Evolutionary conservation across 805 yeast species (phyloP).

Genomic region (Barnettozyma pratensis): DNA sequence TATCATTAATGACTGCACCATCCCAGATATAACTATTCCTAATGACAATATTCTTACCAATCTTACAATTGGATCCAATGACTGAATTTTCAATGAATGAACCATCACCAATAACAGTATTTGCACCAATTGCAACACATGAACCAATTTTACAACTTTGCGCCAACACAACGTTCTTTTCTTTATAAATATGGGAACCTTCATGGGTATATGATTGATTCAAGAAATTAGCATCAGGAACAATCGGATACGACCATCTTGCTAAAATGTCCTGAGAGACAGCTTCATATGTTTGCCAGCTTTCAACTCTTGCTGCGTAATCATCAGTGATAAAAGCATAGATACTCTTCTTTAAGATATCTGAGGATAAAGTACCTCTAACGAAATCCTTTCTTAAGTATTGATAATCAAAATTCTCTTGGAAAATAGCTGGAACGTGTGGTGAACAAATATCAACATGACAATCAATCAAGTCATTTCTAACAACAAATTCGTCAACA

Average conservation of each 20-base stretch:
- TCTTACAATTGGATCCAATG: constrained; percentile 80
- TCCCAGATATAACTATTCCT: constrained; percentile 86
- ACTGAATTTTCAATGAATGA: constrained; percentile 62
- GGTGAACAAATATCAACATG: constrained; percentile 94
- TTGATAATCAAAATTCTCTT: constrained; percentile 95
- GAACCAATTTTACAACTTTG: constrained; percentile 86
- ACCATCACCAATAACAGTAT: constrained; percentile 72
- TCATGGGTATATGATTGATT: constrained; percentile 76
- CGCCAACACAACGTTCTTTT: constrained; percentile 80
- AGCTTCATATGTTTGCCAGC: constrained; percentile 90
- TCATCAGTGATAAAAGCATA: constrained; percentile 80
- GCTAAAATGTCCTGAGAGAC: constrained; percentile 85
- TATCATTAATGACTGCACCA: constrained; percentile 65
- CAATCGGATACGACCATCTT: constrained; percentile 90
- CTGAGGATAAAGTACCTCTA: constrained; percentile 85
- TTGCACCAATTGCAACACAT: constrained; percentile 77
- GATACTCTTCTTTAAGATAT: constrained; percentile 82
- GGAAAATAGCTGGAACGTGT: constrained; percentile 90
- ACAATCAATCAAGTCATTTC: constrained; percentile 95
- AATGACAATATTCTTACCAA: constrained; percentile 72
- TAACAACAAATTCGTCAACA: constrained; percentile 68
- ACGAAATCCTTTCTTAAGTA: constrained; percentile 81
- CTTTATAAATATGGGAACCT: constrained; percentile 84
- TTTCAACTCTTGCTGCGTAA: constrained; percentile 91
- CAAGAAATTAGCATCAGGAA: constrained; percentile 76